Evolutionary conservation across 768 basidiomycete species (phyloP), one percentile per base, ranked within the genome.

Genomic region (Pilatotrama ljubarskyi): DNA sequence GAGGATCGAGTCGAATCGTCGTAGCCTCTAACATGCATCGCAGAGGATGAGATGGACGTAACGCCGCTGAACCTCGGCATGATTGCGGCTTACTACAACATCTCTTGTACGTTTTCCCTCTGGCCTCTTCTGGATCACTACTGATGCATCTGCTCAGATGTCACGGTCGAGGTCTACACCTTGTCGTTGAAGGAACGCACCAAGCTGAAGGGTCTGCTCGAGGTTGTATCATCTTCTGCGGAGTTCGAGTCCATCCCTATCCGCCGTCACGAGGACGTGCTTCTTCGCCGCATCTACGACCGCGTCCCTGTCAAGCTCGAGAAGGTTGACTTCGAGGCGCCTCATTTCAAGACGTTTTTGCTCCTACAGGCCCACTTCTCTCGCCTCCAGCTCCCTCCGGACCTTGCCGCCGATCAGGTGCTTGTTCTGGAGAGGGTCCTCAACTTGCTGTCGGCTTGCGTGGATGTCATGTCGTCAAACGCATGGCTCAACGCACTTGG

Each of bases 381-480:
- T 1, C 90, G 95, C 9, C 80, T 98, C 17, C 87, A 91, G 43
- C 81, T 98, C 2, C 95, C 96, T 0, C 88, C 95, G 13, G 97
- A 98, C 69, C 86, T 98, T 25, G 93, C 87, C 6, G 91, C 93
- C 0, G 96, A 99, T 70, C 97, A 98, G 72, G 80, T 80, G 0
- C 75, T 92, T 36, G 89, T 99, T 14, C 80, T 98, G 0, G 87
- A 91, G 74, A 98, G 95, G 74, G 89, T 95, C 22, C 79, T 97
- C 65, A 95, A 94, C 68, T 75, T 96, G 17, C 80, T 97, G 15
- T 93, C 93, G 10, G 96, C 96, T 1, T 96, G 93, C 68, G 95
- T 98, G 32, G 95, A 98, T 69, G 96, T 98, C 58, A 95, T 98
- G 93, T 95, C 93, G 2, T 95, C 93, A 36, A 98, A 97, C 69